Conservation (phyloP, 345 rosid species). For the Iberis pinnata region DNA sequence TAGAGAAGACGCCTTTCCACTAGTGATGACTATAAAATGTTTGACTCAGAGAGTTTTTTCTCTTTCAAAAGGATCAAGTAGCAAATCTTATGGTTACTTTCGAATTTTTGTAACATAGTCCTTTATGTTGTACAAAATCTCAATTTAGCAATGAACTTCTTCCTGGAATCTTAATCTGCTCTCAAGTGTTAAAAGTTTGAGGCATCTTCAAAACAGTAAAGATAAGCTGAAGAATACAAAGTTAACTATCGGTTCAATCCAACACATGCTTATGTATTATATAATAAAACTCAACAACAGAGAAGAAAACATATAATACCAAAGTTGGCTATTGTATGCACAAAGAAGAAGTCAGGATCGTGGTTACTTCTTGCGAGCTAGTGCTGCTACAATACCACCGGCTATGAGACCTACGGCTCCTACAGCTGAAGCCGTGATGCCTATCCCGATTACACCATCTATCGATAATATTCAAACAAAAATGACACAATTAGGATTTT, state of each 20-base stretch:
- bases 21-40: slow-evolving; percentile 2
- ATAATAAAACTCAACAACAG: too few relatives aligned
- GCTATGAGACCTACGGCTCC: slow-evolving; percentile 78
- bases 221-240: too few relatives aligned
- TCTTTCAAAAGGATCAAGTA: slow-evolving; percentile 1
- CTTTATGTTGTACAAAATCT: neutral
- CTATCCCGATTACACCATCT: slow-evolving; percentile 95
- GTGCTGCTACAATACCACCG: slow-evolving; percentile 75
- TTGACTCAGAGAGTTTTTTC: neutral
- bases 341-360: slow-evolving; percentile 9
- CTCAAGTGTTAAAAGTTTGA: too few relatives aligned
- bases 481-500: neutral
- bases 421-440: slow-evolving; percentile 74
- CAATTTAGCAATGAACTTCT: neutral
- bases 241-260: too few relatives aligned
- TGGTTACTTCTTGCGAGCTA: slow-evolving; percentile 63
- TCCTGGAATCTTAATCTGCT: too few relatives aligned
- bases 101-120: neutral
- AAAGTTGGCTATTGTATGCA: slow-evolving; percentile 20
- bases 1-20: neutral
- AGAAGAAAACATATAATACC: neutral
- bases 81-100: neutral
- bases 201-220: too few relatives aligned
- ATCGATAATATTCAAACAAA: slow-evolving; percentile 6
- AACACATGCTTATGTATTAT: too few relatives aligned